Percentiles rank a stretch among this genome's conserved stretches.
Evolutionary conservation across 805 yeast genomes (phyloP).

Genomic region (Ogataea zsoltii): DNA sequence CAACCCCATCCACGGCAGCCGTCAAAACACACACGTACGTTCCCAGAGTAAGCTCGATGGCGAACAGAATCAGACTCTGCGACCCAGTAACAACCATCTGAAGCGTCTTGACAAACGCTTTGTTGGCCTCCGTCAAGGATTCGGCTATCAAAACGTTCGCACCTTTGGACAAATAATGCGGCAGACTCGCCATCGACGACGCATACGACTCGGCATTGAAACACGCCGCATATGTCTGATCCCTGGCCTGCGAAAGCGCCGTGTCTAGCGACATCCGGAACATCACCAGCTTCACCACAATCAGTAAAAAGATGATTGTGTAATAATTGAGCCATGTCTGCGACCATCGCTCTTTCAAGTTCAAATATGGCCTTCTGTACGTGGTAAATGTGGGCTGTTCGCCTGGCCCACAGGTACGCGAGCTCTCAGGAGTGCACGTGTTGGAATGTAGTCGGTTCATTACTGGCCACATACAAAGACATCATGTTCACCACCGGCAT

Average conservation of each 20-base stretch:
- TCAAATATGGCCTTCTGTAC: conserved; percentile 42
- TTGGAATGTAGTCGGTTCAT: not conserved
- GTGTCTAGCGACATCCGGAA: conserved; percentile 50
- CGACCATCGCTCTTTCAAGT: conserved; percentile 52
- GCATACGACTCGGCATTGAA: conserved; percentile 43
- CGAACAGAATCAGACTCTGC: conserved; percentile 60
- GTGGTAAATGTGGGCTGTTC: conserved; percentile 4
- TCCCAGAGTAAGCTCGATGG: conserved; percentile 74
- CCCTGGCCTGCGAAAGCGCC: conserved; percentile 42
- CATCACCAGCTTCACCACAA: conserved; percentile 59
- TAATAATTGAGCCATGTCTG: conserved; percentile 70
- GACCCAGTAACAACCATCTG: conserved; percentile 53
- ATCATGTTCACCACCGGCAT: too few species aligned
- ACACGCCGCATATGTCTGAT: conserved; percentile 47
- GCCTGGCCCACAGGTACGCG: not conserved
- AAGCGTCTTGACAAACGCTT: conserved; percentile 45
- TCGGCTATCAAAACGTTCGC: conserved; percentile 53
- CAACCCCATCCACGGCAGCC: conserved; percentile 71
- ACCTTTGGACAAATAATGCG: conserved; percentile 55
- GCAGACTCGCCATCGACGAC: conserved; percentile 42
- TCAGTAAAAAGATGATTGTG: conserved; percentile 54
- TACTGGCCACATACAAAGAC: too few species aligned
- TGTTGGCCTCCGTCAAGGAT: conserved; percentile 48
- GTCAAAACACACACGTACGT: conserved; percentile 83
- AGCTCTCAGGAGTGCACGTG: not conserved